A percentile compares a stretch with the other conserved stretches of the same genome.
Evolutionary conservation across 1,284 basidiomycete species (phyloP).

Genomic region (Malassezia dermatis): DNA sequence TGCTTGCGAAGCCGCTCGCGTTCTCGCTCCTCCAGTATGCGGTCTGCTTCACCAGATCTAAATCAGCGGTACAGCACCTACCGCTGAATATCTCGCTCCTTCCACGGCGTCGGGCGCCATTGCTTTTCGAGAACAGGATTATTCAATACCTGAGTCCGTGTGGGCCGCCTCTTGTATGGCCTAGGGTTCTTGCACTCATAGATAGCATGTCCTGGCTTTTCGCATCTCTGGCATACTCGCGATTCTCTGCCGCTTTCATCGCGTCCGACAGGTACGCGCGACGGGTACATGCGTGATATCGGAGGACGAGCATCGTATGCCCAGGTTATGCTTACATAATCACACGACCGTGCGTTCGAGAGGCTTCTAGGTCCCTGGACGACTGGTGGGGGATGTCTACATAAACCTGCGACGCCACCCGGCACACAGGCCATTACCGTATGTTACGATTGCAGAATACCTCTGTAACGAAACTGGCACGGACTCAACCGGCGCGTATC

Average conservation of each 20-base stretch:
- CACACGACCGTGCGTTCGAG: slow-evolving; percentile 12
- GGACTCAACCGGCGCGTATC: neutral
- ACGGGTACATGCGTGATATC: slow-evolving; percentile 2
- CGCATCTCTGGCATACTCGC: slow-evolving; percentile 14
- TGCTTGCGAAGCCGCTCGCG: neutral
- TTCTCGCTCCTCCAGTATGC: slow-evolving; percentile 1
- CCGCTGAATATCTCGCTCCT: neutral
- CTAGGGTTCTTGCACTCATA: slow-evolving; percentile 17
- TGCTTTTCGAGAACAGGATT: slow-evolving; percentile 4
- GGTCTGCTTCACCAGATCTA: slow-evolving; percentile 2
- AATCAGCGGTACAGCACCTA: neutral
- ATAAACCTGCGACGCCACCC: neutral
- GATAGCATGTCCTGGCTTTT: slow-evolving; percentile 13
- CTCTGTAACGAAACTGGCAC: neutral
- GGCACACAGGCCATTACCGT: neutral
- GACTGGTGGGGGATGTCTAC: neutral
- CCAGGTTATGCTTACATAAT: neutral
- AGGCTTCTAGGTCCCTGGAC: slow-evolving; percentile 2
- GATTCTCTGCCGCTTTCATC: neutral
- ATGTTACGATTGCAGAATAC: slow-evolving; percentile 1
- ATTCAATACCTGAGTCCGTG: slow-evolving; percentile 8
- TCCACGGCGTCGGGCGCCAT: neutral
- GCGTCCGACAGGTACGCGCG: neutral
- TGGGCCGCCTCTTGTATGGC: slow-evolving; percentile 14
- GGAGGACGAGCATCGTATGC: neutral